These are phyloP conservation scores for Plasmodium gonderi DNA, from an alignment of 169 alveolate species.

Conservation along the genomic window DNA sequence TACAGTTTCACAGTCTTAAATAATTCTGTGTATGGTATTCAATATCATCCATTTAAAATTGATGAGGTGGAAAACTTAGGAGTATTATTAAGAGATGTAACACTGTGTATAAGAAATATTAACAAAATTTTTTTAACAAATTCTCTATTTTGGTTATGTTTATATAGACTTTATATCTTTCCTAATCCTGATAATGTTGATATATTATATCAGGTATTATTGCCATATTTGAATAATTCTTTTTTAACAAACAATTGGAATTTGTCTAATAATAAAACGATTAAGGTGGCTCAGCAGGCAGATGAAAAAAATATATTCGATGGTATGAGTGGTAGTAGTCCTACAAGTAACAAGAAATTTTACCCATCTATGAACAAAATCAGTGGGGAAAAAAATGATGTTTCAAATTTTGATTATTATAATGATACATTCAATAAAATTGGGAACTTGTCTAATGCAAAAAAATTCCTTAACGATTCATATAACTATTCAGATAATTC, in stretches of 20 bases:
- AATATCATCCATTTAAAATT: constrained; percentile 84
- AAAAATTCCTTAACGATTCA: background rate
- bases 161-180: constrained; percentile 83
- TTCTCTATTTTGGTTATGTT: constrained; percentile 87
- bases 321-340: background rate
- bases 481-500: background rate
- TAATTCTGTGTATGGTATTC: constrained; percentile 69
- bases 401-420: constrained; percentile 72
- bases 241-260: constrained; percentile 84
- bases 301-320: background rate
- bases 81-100: constrained; percentile 80
- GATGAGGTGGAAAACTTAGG: constrained; percentile 80
- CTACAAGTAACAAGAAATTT: background rate
- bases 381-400: constrained; percentile 65
- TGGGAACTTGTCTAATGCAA: constrained; percentile 15
- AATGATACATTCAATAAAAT: constrained; percentile 54
- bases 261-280: constrained; percentile 57
- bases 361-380: too few species aligned
- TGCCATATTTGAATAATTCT: constrained; percentile 85
- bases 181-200: constrained; percentile 85
- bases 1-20: constrained; percentile 66
- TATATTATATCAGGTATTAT: constrained; percentile 84
- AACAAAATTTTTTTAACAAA: constrained; percentile 81
- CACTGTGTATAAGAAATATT: constrained; percentile 82
- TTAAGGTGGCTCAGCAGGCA: constrained; percentile 10